Percentiles rank a stretch among this genome's conserved stretches.
These are phyloP conservation scores for Gossypium herbaceum DNA, from an alignment of 345 rosid genomes.

Conservation along the genomic window DNA sequence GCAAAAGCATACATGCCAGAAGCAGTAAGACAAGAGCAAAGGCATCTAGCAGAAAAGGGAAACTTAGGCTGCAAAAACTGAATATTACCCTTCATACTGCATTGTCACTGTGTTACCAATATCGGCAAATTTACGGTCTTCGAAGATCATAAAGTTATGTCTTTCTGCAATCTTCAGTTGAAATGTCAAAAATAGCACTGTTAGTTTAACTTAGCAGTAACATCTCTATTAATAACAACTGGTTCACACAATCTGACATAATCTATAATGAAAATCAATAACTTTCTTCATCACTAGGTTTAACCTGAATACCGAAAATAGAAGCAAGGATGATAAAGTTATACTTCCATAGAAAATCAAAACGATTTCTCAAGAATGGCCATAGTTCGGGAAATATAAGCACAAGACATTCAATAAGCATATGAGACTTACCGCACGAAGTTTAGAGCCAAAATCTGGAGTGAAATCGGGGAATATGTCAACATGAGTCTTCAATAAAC, in stretches of 20 bases:
- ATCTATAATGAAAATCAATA: no score
- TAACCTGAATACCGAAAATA: neutral
- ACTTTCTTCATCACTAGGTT: neutral
- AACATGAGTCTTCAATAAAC: constrained; percentile 89
- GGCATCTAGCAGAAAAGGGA: neutral
- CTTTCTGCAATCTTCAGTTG: constrained; percentile 72
- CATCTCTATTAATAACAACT: neutral
- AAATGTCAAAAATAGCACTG: neutral
- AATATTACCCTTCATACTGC: constrained; percentile 79
- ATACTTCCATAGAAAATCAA: neutral
- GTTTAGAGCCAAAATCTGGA: constrained; percentile 80
- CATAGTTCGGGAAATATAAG: neutral
- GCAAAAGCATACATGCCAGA: constrained; percentile 21
- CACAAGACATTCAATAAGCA: neutral
- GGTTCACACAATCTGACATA: neutral
- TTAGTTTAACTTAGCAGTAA: neutral
- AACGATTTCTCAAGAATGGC: neutral
- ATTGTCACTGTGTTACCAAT: constrained; percentile 98
- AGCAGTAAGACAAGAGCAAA: neutral
- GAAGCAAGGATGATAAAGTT: neutral
- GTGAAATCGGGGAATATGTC: constrained; percentile 93
- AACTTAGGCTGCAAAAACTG: neutral
- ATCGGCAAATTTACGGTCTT: constrained; percentile 97
- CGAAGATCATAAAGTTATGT: constrained; percentile 81
- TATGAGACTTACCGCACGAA: constrained; percentile 50